Base-by-base conservation (phyloP, 2,329 filamentous ascomycete genomes). In the Fusarium oligoseptatum region DNA sequence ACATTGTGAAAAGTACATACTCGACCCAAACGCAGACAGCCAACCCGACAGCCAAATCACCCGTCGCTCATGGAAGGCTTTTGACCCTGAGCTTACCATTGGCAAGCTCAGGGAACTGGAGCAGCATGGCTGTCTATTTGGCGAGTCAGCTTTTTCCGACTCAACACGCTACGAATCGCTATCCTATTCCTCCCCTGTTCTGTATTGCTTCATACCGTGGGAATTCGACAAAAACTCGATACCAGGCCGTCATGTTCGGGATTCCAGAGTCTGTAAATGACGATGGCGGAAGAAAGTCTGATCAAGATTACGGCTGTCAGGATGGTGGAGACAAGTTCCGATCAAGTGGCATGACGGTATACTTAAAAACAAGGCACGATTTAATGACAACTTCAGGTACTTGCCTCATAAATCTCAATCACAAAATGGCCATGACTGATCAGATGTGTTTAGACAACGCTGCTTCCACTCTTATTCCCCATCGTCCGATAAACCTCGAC, bases 381-480 rank as follows among this genome's bases (percentile, higher is more conserved):
- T 39, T 39, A 4, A 41, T 41, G 17, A 41, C 37, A 41, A 41
- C 37, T 41, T 41, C 37, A n/a, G 17, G 37, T 41, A 41, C 17
- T 41, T 20, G 4, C 10, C 37, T 41, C 17, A 6, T 5, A 4
- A 6, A n/a, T n/a, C 4, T n/a, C 9, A 2, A 1, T 41, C 17
- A n/a, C 17, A n/a, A 10, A 3, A 41, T 2, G 17, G 1, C 37
- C 37, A 41, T 3, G 17, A 41, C 37, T n/a, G 8, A 41, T 41
- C 37, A 41, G 2, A 4, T 3, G 17, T 37, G 14, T 15, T 7
- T n/a, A 41, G 37, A 41, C 17, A n/a, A 41, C 17, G 17, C 37
- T 10, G 37, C 37, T 41, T 41, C 17, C 0, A 11, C 11, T 0
- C 0, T 41, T 2, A n/a, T 41, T 20, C 4, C 37, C 2, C 9